Conservation (phyloP, 495 filamentous ascomycete genomes). For the Hypoxylon perforatum region DNA sequence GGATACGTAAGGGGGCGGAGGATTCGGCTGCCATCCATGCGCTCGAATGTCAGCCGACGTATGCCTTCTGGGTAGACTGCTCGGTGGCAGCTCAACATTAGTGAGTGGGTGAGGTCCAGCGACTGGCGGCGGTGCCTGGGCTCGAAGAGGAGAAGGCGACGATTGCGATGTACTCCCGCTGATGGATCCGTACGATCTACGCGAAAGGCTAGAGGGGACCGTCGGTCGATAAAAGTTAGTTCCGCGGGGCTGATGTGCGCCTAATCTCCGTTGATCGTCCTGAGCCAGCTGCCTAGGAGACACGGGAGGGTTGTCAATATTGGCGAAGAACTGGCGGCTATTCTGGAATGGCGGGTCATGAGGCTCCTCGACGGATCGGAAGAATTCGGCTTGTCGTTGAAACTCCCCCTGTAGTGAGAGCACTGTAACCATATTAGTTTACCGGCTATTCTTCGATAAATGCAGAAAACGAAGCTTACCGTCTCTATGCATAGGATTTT, state of each 20-base stretch:
- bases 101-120: constrained; percentile 81
- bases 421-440: constrained; percentile 64
- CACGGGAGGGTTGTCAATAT: constrained; percentile 81
- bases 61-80: constrained; percentile 83
- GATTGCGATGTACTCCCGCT: constrained; percentile 67
- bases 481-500: constrained; percentile 70
- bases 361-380: constrained; percentile 74
- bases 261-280: constrained; percentile 80
- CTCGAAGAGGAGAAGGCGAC: constrained; percentile 78
- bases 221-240: constrained; percentile 75
- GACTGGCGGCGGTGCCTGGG: constrained; percentile 73
- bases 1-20: constrained; percentile 75
- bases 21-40: constrained; percentile 81
- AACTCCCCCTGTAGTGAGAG: constrained; percentile 84
- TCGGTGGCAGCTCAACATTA: constrained; percentile 77
- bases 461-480: constrained; percentile 57
- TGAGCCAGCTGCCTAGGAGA: constrained; percentile 92
- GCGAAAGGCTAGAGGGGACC: constrained; percentile 79
- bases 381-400: constrained; percentile 81
- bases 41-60: constrained; percentile 96
- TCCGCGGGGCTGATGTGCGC: constrained; percentile 58
- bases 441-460: constrained; percentile 16
- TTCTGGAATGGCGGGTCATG: constrained; percentile 79
- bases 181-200: constrained; percentile 83
- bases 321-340: constrained; percentile 80